phyloP scores from a whole-genome alignment of 169 alveolate genomes.

The Theileria parva region DNA sequence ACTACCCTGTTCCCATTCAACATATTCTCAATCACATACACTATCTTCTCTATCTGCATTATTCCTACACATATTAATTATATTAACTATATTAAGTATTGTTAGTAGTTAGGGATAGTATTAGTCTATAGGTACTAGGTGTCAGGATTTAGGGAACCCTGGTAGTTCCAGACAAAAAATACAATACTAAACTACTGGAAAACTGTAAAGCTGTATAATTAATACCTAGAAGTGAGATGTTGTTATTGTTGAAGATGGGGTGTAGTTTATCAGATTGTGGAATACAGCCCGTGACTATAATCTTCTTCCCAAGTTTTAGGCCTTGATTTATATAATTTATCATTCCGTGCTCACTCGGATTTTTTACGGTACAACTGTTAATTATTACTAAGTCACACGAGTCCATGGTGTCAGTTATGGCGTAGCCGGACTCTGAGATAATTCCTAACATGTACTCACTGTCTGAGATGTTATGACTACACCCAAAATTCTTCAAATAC shows the following conservation, averaged over 20 bases:
- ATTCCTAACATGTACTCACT: conserved; percentile 93
- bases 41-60: background rate
- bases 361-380: conserved; percentile 97
- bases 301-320: conserved; percentile 53
- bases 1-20: conserved; percentile 90
- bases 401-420: conserved; percentile 86
- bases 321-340: conserved; percentile 72
- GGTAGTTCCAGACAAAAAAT: too few relatives aligned
- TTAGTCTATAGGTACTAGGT: too few relatives aligned
- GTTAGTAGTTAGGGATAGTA: too few relatives aligned
- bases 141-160: too few relatives aligned
- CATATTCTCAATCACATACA: conserved; percentile 95
- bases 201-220: too few relatives aligned
- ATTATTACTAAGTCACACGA: conserved; percentile 90
- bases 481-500: conserved; percentile 96
- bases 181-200: too few relatives aligned
- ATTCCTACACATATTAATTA: background rate
- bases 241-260: conserved; percentile 57
- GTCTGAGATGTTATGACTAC: conserved; percentile 97
- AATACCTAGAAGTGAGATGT: conserved; percentile 82
- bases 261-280: conserved; percentile 91
- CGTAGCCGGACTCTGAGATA: conserved; percentile 89
- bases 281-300: conserved; percentile 93
- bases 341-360: conserved; percentile 96
- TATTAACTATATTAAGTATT: too few relatives aligned